Conservation (phyloP, 768 basidiomycete genomes). For the Chlorophyllum brunneum region DNA sequence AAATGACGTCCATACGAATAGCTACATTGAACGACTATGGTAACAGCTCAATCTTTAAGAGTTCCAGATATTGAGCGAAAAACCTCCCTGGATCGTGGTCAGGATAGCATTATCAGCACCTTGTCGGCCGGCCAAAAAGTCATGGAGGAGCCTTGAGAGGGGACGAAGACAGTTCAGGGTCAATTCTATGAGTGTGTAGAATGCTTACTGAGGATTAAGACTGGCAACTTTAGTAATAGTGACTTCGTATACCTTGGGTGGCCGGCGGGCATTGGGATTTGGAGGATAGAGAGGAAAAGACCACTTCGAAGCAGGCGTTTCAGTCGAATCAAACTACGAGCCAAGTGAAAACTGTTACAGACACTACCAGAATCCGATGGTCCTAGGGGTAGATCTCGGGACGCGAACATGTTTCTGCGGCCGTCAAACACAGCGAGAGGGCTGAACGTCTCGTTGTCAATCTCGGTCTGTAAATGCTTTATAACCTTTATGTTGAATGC, state of each 20-base stretch:
- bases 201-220: conserved; percentile 29
- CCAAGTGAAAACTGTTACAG: conserved; percentile 14
- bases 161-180: neutral
- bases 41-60: neutral
- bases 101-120: conserved; percentile 64
- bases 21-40: conserved; percentile 71
- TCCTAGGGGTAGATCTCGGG: conserved; percentile 58
- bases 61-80: neutral
- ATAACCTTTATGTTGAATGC: conserved; percentile 63
- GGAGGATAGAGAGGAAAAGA: conserved; percentile 55
- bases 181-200: neutral
- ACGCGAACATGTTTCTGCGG: conserved; percentile 69
- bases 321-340: neutral
- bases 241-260: conserved; percentile 67
- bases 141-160: conserved; percentile 50
- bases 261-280: conserved; percentile 34
- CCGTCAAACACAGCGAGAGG: conserved; percentile 77
- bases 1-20: conserved; percentile 73
- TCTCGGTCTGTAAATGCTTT: conserved; percentile 50
- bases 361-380: conserved; percentile 49
- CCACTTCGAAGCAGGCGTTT: neutral
- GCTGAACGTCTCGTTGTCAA: conserved; percentile 64
- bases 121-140: conserved; percentile 61
- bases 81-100: conserved; percentile 56
- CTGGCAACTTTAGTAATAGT: conserved; percentile 54